These are phyloP conservation scores for Staphylotrichum longicolle DNA, from an alignment of 495 filamentous ascomycete species.

Conservation along the genomic window DNA sequence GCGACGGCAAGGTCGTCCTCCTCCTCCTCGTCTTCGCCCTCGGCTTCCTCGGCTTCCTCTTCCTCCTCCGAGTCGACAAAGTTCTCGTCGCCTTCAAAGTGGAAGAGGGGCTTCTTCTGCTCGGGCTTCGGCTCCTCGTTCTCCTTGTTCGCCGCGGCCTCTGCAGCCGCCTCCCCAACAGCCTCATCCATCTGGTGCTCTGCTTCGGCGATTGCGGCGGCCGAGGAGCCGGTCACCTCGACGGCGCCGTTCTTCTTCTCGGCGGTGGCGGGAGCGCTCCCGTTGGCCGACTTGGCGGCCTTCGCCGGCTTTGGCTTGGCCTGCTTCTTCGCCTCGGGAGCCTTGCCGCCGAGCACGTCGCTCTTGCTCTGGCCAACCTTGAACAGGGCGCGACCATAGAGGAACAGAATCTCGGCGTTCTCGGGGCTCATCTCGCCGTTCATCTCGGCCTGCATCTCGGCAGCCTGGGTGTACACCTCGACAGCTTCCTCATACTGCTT, in stretches of 20 bases:
- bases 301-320: constrained; percentile 39
- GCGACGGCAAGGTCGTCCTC: constrained; percentile 90
- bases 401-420: constrained; percentile 89
- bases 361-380: constrained; percentile 90
- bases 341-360: constrained; percentile 85
- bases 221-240: constrained; percentile 34
- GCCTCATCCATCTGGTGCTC: constrained; percentile 52
- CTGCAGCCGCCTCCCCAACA: constrained; percentile 42
- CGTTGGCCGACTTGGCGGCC: constrained; percentile 24
- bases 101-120: constrained; percentile 73
- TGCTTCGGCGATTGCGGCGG: constrained; percentile 19
- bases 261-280: constrained; percentile 13
- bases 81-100: constrained; percentile 92
- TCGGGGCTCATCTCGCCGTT: constrained; percentile 87
- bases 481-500: constrained; percentile 83
- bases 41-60: constrained; percentile 41
- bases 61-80: constrained; percentile 77
- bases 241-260: constrained; percentile 31
- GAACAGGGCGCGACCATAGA: constrained; percentile 89
- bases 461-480: constrained; percentile 83
- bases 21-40: constrained; percentile 55
- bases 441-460: constrained; percentile 83
- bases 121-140: constrained; percentile 37
- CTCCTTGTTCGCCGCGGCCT: constrained; percentile 27
- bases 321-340: constrained; percentile 58